A percentile compares a stretch with the other conserved stretches of the same genome.
These are phyloP conservation scores for Pleoardoris graminearum DNA, from an alignment of 2,329 filamentous ascomycete species.

Conservation along the genomic window DNA sequence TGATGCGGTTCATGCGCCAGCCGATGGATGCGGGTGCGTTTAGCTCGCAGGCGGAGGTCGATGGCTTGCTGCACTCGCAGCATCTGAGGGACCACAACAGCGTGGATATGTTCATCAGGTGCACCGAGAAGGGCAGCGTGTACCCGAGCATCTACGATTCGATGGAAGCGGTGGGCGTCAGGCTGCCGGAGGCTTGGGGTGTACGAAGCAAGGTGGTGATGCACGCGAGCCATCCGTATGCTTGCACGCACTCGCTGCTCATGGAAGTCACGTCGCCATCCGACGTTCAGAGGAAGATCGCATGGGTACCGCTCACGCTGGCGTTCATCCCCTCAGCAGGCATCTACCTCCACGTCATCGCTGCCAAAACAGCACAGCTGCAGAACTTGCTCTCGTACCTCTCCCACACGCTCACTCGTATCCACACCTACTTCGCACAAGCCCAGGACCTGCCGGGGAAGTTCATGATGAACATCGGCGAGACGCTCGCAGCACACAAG, in stretches of 20 bases:
- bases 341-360: constrained; percentile 79
- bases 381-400: constrained; percentile 87
- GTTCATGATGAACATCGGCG: constrained; percentile 78
- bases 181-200: constrained; percentile 50
- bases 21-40: constrained; percentile 43
- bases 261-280: constrained; percentile 50
- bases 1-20: constrained; percentile 33
- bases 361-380: constrained; percentile 83
- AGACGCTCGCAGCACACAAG: constrained; percentile 69
- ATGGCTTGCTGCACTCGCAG: constrained; percentile 45
- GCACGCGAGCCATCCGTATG: constrained; percentile 72
- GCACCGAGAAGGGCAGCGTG: constrained; percentile 70
- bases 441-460: constrained; percentile 75
- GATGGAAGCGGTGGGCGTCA: constrained; percentile 73
- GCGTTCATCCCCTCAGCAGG: constrained; percentile 78
- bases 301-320: constrained; percentile 72
- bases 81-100: constrained; percentile 68
- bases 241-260: constrained; percentile 76
- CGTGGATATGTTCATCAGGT: constrained; percentile 79
- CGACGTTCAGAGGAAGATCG: constrained; percentile 38
- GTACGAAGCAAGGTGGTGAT: constrained; percentile 55
- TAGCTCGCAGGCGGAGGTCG: constrained; percentile 45
- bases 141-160: constrained; percentile 85
- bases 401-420: constrained; percentile 75
- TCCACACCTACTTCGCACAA: constrained; percentile 80